Evolutionary conservation across 1,139 yeast genomes (phyloP).

Genomic region (Pneumocystis wakefieldiae): DNA sequence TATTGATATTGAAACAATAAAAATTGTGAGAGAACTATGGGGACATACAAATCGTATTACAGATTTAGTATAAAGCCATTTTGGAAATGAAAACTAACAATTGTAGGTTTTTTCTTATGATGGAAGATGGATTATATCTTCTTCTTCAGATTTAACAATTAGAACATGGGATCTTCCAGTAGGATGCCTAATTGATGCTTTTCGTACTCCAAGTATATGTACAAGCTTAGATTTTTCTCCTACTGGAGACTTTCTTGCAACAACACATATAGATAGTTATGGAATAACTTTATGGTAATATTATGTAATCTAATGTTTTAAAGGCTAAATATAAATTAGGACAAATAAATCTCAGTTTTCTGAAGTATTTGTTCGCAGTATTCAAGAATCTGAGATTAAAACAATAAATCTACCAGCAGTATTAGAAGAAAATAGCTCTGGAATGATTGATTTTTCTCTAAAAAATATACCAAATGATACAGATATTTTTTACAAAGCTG

Average conservation of each 20-base stretch:
- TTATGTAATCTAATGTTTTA: not conserved
- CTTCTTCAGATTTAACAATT: conserved; percentile 71
- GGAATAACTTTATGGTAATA: conserved; percentile 71
- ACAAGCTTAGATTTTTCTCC: conserved; percentile 74
- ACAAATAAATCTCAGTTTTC: conserved; percentile 76
- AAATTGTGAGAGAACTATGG: conserved; percentile 69
- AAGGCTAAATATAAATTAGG: not conserved
- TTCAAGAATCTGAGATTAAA: conserved; percentile 48
- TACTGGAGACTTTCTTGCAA: conserved; percentile 79
- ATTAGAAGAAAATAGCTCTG: conserved; percentile 70
- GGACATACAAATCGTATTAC: conserved; percentile 89
- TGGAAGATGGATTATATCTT: conserved; percentile 87
- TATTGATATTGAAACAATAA: conserved; percentile 66
- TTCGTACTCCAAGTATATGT: conserved; percentile 59
- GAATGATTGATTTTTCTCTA: conserved; percentile 68
- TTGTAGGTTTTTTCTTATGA: conserved; percentile 63
- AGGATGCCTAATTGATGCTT: conserved; percentile 93
- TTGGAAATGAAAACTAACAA: not conserved
- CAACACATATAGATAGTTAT: conserved; percentile 79
- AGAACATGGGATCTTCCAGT: conserved; percentile 98
- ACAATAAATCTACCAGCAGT: conserved; percentile 53
- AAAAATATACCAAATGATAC: conserved; percentile 16
- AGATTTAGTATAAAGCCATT: conserved; percentile 33
- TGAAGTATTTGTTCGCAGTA: conserved; percentile 44
- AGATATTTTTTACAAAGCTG: conserved; percentile 26